Percentiles rank a stretch among this genome's conserved stretches.
Conservation (phyloP, 371 early-diverging fungal species). For the Circinella umbellata region DNA sequence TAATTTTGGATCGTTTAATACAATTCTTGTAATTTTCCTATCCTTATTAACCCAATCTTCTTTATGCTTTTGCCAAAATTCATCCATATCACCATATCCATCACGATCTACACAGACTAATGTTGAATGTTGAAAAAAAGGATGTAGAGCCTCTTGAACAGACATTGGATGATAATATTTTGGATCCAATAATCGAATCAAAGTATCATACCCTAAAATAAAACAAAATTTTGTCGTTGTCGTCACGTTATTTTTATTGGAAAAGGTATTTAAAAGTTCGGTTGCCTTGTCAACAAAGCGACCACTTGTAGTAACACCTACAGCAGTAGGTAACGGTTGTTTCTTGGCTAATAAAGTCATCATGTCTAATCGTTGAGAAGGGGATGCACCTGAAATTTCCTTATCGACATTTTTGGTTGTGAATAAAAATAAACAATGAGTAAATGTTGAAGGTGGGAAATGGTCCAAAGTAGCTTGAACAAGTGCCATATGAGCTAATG, state of each 20-base stretch:
- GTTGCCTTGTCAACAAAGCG: conserved; percentile 66
- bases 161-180: conserved; percentile 56
- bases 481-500: conserved; percentile 60
- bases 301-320: conserved; percentile 59
- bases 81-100: conserved; percentile 23
- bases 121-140: conserved; percentile 52
- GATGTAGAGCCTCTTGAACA: conserved; percentile 40
- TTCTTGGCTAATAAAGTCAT: conserved; percentile 52
- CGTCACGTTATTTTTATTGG: background rate
- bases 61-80: conserved; percentile 26
- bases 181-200: conserved; percentile 63
- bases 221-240: conserved; percentile 46
- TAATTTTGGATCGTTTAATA: conserved; percentile 14
- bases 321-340: conserved; percentile 24
- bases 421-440: conserved; percentile 53
- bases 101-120: conserved; percentile 58
- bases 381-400: conserved; percentile 51
- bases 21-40: conserved; percentile 15
- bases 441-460: conserved; percentile 36
- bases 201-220: conserved; percentile 69
- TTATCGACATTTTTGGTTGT: conserved; percentile 68
- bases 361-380: conserved; percentile 56
- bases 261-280: conserved; percentile 18
- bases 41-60: conserved; percentile 12
- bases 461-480: conserved; percentile 21